A percentile compares a stretch with the other conserved stretches of the same genome.
These are phyloP conservation scores for Nicotiana tomentosiformis DNA, from an alignment of 257 asterid species.

Conservation along the genomic window DNA sequence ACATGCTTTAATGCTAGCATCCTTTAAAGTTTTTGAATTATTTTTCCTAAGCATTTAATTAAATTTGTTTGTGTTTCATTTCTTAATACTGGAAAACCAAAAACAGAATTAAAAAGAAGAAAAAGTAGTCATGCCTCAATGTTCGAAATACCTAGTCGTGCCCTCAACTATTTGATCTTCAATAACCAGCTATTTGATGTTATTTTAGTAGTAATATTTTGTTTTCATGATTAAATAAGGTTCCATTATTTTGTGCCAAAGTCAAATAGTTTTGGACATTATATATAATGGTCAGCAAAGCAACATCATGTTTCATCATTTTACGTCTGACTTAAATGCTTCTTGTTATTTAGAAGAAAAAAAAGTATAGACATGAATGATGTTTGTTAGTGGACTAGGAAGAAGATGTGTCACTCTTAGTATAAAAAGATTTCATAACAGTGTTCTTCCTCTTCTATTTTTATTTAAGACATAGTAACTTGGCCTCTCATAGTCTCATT, in stretches of 20 bases:
- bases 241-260: neutral
- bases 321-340: neutral
- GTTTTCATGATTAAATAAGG: neutral
- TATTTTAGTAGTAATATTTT: neutral
- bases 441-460: neutral
- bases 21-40: neutral
- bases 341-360: neutral
- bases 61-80: neutral
- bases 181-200: neutral
- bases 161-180: neutral
- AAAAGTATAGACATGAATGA: neutral
- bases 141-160: neutral
- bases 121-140: neutral
- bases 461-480: neutral
- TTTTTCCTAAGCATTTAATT: neutral
- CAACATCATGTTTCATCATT: neutral
- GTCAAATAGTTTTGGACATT: neutral
- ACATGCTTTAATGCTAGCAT: neutral
- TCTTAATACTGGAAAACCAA: neutral
- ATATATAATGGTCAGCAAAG: neutral
- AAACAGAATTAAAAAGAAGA: no score
- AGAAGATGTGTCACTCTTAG: neutral
- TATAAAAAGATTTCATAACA: neutral
- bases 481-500: neutral
- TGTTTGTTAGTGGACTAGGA: constrained; percentile 4